These are phyloP conservation scores for Volutella citrinella DNA, from an alignment of 2,329 filamentous ascomycete species.

Conservation along the genomic window DNA sequence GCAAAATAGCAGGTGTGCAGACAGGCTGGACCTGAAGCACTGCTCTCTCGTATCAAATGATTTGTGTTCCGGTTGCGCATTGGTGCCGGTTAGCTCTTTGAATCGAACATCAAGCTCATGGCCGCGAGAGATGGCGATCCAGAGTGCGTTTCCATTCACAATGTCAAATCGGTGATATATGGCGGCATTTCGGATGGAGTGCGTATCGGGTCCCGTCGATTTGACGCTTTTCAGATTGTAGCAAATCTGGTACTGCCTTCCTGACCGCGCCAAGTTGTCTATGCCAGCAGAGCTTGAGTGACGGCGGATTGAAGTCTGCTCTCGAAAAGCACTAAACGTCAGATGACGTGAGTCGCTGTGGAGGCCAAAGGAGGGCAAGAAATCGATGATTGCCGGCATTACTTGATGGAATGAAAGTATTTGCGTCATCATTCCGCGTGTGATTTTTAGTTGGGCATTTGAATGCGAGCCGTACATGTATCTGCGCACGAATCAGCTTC, in stretches of 20 bases:
- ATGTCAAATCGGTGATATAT: slow-evolving; percentile 5
- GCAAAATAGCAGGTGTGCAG: slow-evolving; percentile 4
- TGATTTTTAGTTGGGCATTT: not conserved
- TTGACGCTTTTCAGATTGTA: slow-evolving; percentile 5
- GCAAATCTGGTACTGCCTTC: slow-evolving; percentile 7
- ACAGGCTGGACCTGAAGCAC: slow-evolving; percentile 5
- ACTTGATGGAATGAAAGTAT: slow-evolving; percentile 8
- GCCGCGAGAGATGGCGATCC: slow-evolving; percentile 4
- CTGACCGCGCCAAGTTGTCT: slow-evolving; percentile 2
- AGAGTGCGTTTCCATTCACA: slow-evolving; percentile 6
- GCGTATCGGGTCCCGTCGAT: not conserved
- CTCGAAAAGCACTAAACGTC: slow-evolving; percentile 6
- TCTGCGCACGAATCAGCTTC: not conserved
- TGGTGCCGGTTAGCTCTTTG: slow-evolving; percentile 3
- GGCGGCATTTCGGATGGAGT: slow-evolving; percentile 2
- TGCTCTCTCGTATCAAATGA: slow-evolving; percentile 1
- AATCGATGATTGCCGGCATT: slow-evolving; percentile 4
- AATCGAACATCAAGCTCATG: slow-evolving; percentile 1
- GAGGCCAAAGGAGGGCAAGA: slow-evolving; percentile 3
- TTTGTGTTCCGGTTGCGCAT: slow-evolving; percentile 5
- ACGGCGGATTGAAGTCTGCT: slow-evolving; percentile 1
- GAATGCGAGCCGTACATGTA: slow-evolving; percentile 3
- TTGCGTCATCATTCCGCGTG: slow-evolving; percentile 2
- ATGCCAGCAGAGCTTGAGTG: not conserved
- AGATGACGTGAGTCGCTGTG: slow-evolving; percentile 2